A percentile compares a stretch with the other conserved stretches of the same genome.
Conservation (phyloP, 208 protist species). For the Leishmania mexicana region DNA sequence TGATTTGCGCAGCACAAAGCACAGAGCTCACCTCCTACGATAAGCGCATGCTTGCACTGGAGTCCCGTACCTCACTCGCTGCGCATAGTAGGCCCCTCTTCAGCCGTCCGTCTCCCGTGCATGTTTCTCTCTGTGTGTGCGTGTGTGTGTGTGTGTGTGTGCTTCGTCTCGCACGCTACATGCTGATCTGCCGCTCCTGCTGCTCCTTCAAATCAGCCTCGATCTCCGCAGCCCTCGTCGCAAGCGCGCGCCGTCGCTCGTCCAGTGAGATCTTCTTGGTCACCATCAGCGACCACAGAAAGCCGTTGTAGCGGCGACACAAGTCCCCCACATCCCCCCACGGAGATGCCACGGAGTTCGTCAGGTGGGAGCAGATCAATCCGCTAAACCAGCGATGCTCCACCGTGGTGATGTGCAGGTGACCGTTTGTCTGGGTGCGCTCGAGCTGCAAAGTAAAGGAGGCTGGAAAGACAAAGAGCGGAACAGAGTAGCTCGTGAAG, state of each 20-base stretch:
- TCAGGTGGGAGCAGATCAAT: conserved; percentile 55
- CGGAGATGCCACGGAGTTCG: conserved; percentile 43
- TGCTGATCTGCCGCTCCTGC: conserved; percentile 32
- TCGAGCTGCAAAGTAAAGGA: conserved; percentile 64
- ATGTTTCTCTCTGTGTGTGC: too few relatives aligned
- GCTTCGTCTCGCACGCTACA: background rate
- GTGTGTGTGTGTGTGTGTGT: background rate
- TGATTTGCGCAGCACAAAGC: background rate
- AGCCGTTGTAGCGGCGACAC: conserved; percentile 61
- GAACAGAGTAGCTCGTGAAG: conserved; percentile 34
- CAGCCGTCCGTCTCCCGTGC: too few relatives aligned
- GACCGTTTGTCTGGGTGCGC: conserved; percentile 1
- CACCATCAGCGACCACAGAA: conserved; percentile 49
- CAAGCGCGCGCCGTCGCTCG: conserved; percentile 22
- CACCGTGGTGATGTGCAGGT: conserved; percentile 41
- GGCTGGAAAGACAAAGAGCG: conserved; percentile 36
- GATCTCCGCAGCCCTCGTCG: conserved; percentile 12
- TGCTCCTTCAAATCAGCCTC: conserved; percentile 23
- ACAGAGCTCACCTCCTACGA: background rate
- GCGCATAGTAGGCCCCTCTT: background rate
- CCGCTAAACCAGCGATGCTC: conserved; percentile 86
- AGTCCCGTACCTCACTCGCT: background rate
- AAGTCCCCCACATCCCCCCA: conserved; percentile 78
- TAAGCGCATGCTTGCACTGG: background rate
- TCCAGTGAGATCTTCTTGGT: conserved; percentile 43